Percentiles rank a stretch among this genome's conserved stretches.
Evolutionary conservation across 139 green algal species (phyloP).

Genomic region (Volvox reticuliferus): DNA sequence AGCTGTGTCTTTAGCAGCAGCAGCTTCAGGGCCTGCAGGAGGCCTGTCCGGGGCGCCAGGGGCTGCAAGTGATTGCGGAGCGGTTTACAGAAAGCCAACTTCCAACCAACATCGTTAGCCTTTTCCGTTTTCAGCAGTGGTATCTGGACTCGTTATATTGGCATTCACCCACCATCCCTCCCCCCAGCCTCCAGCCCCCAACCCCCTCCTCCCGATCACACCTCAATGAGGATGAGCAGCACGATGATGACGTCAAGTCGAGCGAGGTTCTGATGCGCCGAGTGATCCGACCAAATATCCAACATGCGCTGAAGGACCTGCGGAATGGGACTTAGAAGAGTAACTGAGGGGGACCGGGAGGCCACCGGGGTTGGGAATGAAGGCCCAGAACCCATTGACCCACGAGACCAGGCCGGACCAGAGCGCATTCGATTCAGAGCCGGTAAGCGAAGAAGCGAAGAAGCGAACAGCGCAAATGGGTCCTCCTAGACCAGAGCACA

Average conservation of each 20-base stretch:
- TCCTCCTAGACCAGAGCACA: no score
- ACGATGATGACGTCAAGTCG: constrained; percentile 80
- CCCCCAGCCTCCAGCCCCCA: no score
- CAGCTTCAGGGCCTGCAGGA: not conserved
- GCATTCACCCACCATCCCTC: not conserved
- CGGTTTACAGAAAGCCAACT: not conserved
- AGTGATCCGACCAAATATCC: constrained; percentile 61
- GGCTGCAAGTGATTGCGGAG: not conserved
- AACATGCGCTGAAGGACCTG: constrained; percentile 75
- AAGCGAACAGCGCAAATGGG: no score
- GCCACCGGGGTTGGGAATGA: no score
- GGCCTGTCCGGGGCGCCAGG: not conserved
- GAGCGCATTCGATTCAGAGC: no score
- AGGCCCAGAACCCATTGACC: no score
- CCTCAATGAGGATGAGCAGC: constrained; percentile 66
- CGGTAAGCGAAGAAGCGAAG: no score
- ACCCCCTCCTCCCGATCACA: not conserved
- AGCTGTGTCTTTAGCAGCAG: not conserved
- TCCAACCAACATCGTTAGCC: not conserved
- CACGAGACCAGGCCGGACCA: no score
- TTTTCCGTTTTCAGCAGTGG: no score
- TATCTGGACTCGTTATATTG: not conserved
- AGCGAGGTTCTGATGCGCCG: constrained; percentile 67
- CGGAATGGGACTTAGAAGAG: no score
- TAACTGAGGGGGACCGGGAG: no score